A percentile compares a stretch with the other conserved stretches of the same genome.
These are phyloP conservation scores for Ramaria sp. DNA, from an alignment of 768 basidiomycete genomes.

Conservation along the genomic window DNA sequence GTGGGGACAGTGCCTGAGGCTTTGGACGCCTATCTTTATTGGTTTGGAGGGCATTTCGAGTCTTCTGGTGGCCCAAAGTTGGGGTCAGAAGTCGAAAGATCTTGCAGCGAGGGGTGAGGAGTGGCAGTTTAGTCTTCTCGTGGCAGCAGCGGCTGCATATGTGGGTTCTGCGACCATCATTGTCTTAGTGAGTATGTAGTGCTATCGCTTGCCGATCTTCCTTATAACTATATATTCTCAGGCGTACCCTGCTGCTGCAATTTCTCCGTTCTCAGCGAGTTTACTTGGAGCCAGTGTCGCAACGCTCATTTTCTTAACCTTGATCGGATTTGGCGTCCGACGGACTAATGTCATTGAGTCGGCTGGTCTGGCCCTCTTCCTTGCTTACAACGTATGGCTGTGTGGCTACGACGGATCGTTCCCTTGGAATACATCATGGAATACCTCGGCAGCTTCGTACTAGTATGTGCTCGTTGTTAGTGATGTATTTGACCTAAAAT, in stretches of 20 bases:
- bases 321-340: slow-evolving; percentile 82
- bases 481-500: background rate
- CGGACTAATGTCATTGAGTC: slow-evolving; percentile 92
- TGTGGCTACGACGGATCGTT: slow-evolving; percentile 72
- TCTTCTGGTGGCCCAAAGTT: slow-evolving; percentile 69
- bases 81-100: slow-evolving; percentile 67
- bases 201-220: background rate
- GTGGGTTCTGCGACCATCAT: slow-evolving; percentile 84
- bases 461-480: slow-evolving; percentile 41
- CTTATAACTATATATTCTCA: slow-evolving; percentile 18
- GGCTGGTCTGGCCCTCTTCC: slow-evolving; percentile 74
- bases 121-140: slow-evolving; percentile 68
- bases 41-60: slow-evolving; percentile 79
- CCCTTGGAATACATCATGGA: slow-evolving; percentile 36
- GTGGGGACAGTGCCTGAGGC: slow-evolving; percentile 65
- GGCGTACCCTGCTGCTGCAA: slow-evolving; percentile 76
- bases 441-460: slow-evolving; percentile 40
- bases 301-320: slow-evolving; percentile 79
- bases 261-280: slow-evolving; percentile 80
- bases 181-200: slow-evolving; percentile 49
- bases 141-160: slow-evolving; percentile 69
- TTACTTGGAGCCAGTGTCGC: slow-evolving; percentile 82
- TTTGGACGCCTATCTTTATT: slow-evolving; percentile 71
- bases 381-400: slow-evolving; percentile 87
- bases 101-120: slow-evolving; percentile 63